Evolutionary conservation across 495 filamentous ascomycete species (phyloP), one percentile per base, ranked within the genome.

Genomic region (Aspergillus ellipticus): DNA sequence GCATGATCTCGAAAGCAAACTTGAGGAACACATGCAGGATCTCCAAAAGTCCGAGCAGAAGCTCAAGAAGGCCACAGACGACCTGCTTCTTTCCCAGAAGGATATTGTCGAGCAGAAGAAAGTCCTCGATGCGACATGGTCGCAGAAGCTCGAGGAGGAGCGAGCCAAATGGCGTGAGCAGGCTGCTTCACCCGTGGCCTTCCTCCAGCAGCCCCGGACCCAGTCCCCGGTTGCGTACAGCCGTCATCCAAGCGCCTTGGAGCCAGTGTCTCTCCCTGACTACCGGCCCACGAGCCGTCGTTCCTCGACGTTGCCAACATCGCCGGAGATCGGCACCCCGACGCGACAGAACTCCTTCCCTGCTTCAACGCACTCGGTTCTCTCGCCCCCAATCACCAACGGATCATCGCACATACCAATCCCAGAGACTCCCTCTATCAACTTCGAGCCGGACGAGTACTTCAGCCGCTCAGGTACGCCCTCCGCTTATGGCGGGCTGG

Each of bases 81-180:
- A 89, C 9, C 66, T 90, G 6, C 62, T 67, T 13, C 75, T 84
- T 41, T 72, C 84, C 1, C 79, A 82, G 56, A 79, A 81, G 51
- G 76, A 87, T n/a, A 78, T 87, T 55, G 81, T 84, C 51, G 83
- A 82, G 46, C 89, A 93, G 60, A 88, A 85, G 64, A 84, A 87
- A 62, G 66, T 80, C 4, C 82, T 73, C 66, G 85, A 89, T 57
- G 72, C 80, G 11, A 81, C 86, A 21, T 79, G 81, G 65, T 63
- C 78, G 16, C 82, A 83, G 42, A 79, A 82, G 39, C 63, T 89
- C 0, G 84, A 88, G 45, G 88, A 93, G 53, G 91, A 95, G 62
- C 85, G 83, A 53, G 71, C 75, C 8, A 91, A 85, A 68, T 92
- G 86, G 85, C 77, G 85, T 45, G 87, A 91, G 54, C 85, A 81